These are phyloP conservation scores for Amphichorda felina DNA, from an alignment of 2,329 filamentous ascomycete genomes.

Conservation along the genomic window DNA sequence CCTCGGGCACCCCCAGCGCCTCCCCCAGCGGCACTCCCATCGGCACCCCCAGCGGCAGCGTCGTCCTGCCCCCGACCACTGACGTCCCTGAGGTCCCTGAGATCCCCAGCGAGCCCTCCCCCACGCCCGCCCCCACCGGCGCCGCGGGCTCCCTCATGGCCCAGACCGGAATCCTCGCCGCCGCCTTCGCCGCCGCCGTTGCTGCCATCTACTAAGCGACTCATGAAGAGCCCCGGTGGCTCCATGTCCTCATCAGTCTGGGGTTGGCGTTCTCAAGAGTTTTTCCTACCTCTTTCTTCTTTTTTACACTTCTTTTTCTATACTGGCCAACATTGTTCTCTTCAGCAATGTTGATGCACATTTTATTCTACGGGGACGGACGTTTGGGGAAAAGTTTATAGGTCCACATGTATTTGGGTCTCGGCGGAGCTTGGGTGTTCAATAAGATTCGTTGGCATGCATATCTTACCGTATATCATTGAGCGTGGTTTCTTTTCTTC, in stretches of 20 bases:
- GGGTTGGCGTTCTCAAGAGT: neutral
- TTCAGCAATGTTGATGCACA: neutral
- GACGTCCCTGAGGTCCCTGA: neutral
- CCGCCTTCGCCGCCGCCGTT: constrained; percentile 24
- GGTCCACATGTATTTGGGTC: neutral
- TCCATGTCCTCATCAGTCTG: too few species aligned
- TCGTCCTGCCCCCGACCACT: constrained; percentile 4
- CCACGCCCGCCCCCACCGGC: constrained; percentile 8
- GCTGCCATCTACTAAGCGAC: constrained; percentile 21
- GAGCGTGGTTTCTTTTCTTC: too few species aligned
- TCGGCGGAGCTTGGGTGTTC: neutral
- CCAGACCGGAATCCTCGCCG: constrained; percentile 26
- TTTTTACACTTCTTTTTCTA: constrained; percentile 1
- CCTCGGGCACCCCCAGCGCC: constrained; percentile 7
- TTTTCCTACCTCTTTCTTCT: too few species aligned
- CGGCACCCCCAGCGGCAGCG: constrained; percentile 7
- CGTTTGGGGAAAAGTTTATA: neutral
- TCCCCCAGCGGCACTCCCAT: constrained; percentile 14
- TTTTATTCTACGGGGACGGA: constrained; percentile 1
- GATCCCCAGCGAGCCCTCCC: neutral
- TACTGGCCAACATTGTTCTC: too few species aligned
- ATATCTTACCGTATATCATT: too few species aligned
- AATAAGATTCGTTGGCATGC: neutral
- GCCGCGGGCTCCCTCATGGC: constrained; percentile 23
- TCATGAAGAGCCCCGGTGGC: neutral